Evolutionary conservation across 2,329 filamentous ascomycete genomes (phyloP).

Genomic region (Colletotrichum spinosum): DNA sequence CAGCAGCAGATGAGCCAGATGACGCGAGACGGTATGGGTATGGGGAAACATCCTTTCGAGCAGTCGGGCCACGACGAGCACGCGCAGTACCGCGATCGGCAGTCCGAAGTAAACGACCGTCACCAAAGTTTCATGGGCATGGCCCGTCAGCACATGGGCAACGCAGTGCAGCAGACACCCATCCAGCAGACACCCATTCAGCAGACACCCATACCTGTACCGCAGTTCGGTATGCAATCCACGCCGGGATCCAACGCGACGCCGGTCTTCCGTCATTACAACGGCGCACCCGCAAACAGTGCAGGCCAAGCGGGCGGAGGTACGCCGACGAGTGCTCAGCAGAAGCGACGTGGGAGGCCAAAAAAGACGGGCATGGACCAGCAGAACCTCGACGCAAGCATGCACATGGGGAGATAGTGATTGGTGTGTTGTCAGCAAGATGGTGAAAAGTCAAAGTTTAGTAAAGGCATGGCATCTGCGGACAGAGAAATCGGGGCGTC

Average conservation of each 20-base stretch:
- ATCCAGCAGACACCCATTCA: constrained; percentile 39
- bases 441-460: not conserved
- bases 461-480: not conserved
- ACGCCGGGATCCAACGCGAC: constrained; percentile 14
- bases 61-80: constrained; percentile 37
- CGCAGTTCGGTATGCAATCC: constrained; percentile 38
- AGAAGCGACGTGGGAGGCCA: constrained; percentile 37
- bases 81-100: constrained; percentile 36
- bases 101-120: constrained; percentile 25
- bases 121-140: constrained; percentile 32
- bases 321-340: constrained; percentile 17
- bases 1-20: constrained; percentile 35
- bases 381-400: constrained; percentile 26
- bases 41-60: constrained; percentile 37
- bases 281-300: constrained; percentile 21
- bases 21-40: constrained; percentile 34
- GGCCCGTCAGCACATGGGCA: constrained; percentile 34
- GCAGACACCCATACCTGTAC: constrained; percentile 38
- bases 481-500: constrained; percentile 29
- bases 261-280: constrained; percentile 37
- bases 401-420: constrained; percentile 27
- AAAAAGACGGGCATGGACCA: constrained; percentile 35
- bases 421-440: not conserved
- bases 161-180: constrained; percentile 30
- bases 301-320: constrained; percentile 17